Conservation (phyloP, 1,139 yeast genomes). For the Nadsonia starkeyi-henricii region DNA sequence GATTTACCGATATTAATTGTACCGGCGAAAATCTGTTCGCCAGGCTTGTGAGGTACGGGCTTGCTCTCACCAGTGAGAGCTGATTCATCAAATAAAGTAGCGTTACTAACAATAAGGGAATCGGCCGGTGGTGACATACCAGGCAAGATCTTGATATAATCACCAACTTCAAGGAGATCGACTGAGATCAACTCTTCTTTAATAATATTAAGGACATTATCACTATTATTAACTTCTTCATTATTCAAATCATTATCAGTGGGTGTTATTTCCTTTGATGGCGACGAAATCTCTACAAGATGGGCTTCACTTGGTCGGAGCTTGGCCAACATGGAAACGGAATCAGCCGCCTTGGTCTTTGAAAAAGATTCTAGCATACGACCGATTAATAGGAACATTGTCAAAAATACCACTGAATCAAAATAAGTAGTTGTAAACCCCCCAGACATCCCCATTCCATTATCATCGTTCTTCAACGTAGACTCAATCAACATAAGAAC, state of each 20-base stretch:
- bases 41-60: constrained; percentile 47
- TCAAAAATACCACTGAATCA: constrained; percentile 64
- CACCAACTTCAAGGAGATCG: constrained; percentile 49
- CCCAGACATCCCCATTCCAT: constrained; percentile 7
- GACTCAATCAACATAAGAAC: constrained; percentile 42
- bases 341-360: constrained; percentile 52
- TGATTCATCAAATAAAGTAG: constrained; percentile 55
- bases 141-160: constrained; percentile 40
- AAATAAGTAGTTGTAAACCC: constrained; percentile 56
- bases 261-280: not conserved
- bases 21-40: constrained; percentile 61
- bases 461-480: constrained; percentile 15
- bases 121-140: constrained; percentile 69
- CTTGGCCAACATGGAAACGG: constrained; percentile 39
- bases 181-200: constrained; percentile 29
- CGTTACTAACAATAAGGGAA: constrained; percentile 45
- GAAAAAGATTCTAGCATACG: constrained; percentile 53
- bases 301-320: constrained; percentile 40
- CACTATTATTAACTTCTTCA: not conserved
- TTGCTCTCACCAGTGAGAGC: constrained; percentile 66
- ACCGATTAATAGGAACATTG: constrained; percentile 59
- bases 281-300: constrained; percentile 26
- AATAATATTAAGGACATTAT: constrained; percentile 3
- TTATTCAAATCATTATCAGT: not conserved
- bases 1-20: constrained; percentile 49